Conservation (phyloP, 2,329 filamentous ascomycete genomes). For the Aspergillus bombycis region DNA sequence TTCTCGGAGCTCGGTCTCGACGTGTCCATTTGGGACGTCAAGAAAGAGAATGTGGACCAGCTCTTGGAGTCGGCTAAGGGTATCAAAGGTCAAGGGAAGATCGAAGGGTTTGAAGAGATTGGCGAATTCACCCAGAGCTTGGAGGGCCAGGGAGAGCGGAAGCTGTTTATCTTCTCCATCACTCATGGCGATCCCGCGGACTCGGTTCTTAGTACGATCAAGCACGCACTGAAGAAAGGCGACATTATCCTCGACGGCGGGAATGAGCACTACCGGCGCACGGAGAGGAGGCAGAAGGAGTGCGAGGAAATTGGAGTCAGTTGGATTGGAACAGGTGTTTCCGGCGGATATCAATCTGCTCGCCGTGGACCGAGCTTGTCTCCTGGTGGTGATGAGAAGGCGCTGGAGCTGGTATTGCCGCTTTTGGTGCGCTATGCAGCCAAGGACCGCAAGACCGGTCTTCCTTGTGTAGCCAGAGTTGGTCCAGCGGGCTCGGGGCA, state of each 20-base stretch:
- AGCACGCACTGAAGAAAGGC: slow-evolving; percentile 57
- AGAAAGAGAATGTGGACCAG: slow-evolving; percentile 37
- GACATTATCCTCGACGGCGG: slow-evolving; percentile 71
- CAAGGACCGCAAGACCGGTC: slow-evolving; percentile 60
- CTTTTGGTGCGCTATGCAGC: slow-evolving; percentile 64
- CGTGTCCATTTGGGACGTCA: slow-evolving; percentile 45
- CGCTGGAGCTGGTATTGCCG: slow-evolving; percentile 62
- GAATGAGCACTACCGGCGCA: slow-evolving; percentile 69
- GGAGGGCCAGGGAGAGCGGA: slow-evolving; percentile 33
- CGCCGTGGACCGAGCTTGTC: slow-evolving; percentile 69
- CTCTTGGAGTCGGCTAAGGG: slow-evolving; percentile 29
- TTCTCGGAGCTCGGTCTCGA: slow-evolving; percentile 44
- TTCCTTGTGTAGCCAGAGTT: slow-evolving; percentile 62
- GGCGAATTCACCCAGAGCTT: slow-evolving; percentile 40
- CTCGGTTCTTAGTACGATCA: slow-evolving; percentile 42
- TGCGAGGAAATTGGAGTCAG: slow-evolving; percentile 61
- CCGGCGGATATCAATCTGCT: slow-evolving; percentile 70
- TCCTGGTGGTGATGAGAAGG: slow-evolving; percentile 62
- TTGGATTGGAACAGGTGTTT: slow-evolving; percentile 70
- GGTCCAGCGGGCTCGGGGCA: slow-evolving; percentile 68
- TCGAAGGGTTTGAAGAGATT: slow-evolving; percentile 39
- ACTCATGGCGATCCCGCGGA: slow-evolving; percentile 45
- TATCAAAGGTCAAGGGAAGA: slow-evolving; percentile 33
- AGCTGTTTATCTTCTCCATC: slow-evolving; percentile 46
- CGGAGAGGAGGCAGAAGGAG: slow-evolving; percentile 64